These are phyloP conservation scores for Hyphodiscus sp. DNA, from an alignment of 2,329 filamentous ascomycete species.

Conservation along the genomic window DNA sequence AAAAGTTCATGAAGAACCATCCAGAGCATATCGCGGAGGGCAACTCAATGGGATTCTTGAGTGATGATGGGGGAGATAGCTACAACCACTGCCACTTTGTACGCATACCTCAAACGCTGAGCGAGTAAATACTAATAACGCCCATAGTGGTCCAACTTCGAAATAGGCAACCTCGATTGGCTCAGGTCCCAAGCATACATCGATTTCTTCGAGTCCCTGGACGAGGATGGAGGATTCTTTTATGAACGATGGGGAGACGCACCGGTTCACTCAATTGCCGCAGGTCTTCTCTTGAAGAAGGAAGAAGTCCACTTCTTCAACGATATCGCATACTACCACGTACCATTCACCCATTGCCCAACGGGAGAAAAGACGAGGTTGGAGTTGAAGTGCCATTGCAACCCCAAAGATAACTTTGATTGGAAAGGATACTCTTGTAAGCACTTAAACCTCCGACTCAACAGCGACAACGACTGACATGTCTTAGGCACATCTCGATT, in stretches of 20 bases:
- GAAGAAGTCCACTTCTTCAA: slow-evolving; percentile 98
- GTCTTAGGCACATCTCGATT: slow-evolving; percentile 70
- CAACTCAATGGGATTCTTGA: slow-evolving; percentile 88
- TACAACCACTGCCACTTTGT: slow-evolving; percentile 99
- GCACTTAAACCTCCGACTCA: slow-evolving; percentile 31
- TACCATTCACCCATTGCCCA: slow-evolving; percentile 96
- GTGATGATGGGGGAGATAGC: slow-evolving; percentile 80
- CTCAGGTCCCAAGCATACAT: slow-evolving; percentile 81
- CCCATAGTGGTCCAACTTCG: slow-evolving; percentile 95
- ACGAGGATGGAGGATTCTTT: slow-evolving; percentile 93
- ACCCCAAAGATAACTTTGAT: slow-evolving; percentile 96
- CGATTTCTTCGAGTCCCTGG: slow-evolving; percentile 85
- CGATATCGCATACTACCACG: slow-evolving; percentile 96
- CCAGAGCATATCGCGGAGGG: slow-evolving; percentile 79
- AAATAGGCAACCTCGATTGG: slow-evolving; percentile 92
- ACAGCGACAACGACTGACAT: slow-evolving; percentile 16
- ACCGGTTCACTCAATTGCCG: slow-evolving; percentile 96
- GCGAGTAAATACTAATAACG: slow-evolving; percentile 23
- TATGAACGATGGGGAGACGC: slow-evolving; percentile 98
- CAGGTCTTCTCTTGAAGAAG: slow-evolving; percentile 79
- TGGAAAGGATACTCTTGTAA: slow-evolving; percentile 98
- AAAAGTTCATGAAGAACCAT: slow-evolving; percentile 86
- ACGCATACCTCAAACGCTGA: slow-evolving; percentile 34
- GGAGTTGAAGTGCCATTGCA: slow-evolving; percentile 87
- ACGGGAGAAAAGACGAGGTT: slow-evolving; percentile 79